Base-by-base conservation (phyloP, 192 early-diverging fungal genomes). In the Mortierella antarctica region DNA sequence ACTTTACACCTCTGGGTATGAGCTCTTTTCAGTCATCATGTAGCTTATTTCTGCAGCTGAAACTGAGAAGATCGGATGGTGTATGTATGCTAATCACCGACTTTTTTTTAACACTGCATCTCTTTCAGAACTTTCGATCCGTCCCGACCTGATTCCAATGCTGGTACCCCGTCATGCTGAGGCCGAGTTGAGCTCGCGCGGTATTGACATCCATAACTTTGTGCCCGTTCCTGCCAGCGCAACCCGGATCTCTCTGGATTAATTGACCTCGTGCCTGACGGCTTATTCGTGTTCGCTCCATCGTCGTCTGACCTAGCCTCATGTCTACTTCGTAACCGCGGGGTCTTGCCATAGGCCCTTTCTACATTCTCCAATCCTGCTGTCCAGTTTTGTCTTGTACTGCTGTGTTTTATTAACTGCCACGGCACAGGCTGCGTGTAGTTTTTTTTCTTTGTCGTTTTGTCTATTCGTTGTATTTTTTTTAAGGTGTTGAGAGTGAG, bases 91-190 rank as follows among this genome's bases (percentile, higher is more conserved):
- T 1, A 53, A 23, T 18, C 13, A 31, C 18, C 21, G 0, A 50
- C 41, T 70, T 10, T 45, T 40, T 50, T 65, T 21, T 4, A 14
- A 31, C 31, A 10, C 57, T 83, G 13, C 46, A 23, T 54, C 40
- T 57, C 42, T 69, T 45, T 70, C 56, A 86, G 97, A 99, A 84
- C 84, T 98, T 45, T 96, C 95, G 2, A 94, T 97, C 56, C 89
- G 93, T 20, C 95, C 96, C 14, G 92, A 92, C 61, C 83, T 96
- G 57, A 93, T 92, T 70, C 83, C 84, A 9, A 83, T 83, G 62
- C 86, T 99, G 51, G 94, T 98, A 47, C 98, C 98, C 18, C 86
- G 83, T 31, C 96, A 99, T 62, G 89, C 89, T 13, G 88, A 89
- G 56, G 73, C 88, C 9, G 91, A 85, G 44, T 73, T 95, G 44